Evolutionary conservation across 192 early-diverging fungal genomes (phyloP), one percentile per base, ranked within the genome.

Genomic region (Coemansia sp.): DNA sequence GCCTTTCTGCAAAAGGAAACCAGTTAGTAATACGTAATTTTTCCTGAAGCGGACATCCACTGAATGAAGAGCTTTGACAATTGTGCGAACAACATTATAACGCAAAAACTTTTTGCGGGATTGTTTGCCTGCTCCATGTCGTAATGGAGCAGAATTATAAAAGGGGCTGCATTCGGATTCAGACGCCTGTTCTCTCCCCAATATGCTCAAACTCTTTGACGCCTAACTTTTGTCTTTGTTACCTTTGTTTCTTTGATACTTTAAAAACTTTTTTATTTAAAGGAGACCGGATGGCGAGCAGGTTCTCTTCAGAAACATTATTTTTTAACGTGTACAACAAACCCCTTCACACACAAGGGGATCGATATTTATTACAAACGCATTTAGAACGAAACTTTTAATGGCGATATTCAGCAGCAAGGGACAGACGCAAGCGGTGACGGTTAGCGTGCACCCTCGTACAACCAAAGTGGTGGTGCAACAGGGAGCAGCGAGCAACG

Each of bases 401-500:
- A 62, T 52, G 22, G 19, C 39, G 35, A 55, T 63, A 38, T 63
- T 63, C 39, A 39, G 37, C 12, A 43, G 50, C 23, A 53, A 21
- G 32, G 50, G 54, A 12, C 55, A 38, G 27, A 49, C 5, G 3
- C 21, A 58, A 8, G 50, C 58, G 22, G 32, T 57, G 8, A 39
- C 32, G 11, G 21, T 75, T 29, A 69, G 54, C n/a, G 58, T 79
- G 8, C 67, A 72, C 27, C 67, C 76, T 14, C 66, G 62, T 29
- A 79, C 76, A 7, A 73, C 66, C 27, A 63, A 66, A 19, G 66
- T 79, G 14, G 56, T 79, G 17, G 57, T 73, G 0, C 70, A 64
- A 27, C 56, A 51, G 1, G 58, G 60, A 43, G 55, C 49, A 0
- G 50, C 58, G 32, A 37, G 49, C 53, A 73, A 73, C 35, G 51